Conservation (phyloP, 2,329 filamentous ascomycete species). For the Clonostachys rhizophaga region DNA sequence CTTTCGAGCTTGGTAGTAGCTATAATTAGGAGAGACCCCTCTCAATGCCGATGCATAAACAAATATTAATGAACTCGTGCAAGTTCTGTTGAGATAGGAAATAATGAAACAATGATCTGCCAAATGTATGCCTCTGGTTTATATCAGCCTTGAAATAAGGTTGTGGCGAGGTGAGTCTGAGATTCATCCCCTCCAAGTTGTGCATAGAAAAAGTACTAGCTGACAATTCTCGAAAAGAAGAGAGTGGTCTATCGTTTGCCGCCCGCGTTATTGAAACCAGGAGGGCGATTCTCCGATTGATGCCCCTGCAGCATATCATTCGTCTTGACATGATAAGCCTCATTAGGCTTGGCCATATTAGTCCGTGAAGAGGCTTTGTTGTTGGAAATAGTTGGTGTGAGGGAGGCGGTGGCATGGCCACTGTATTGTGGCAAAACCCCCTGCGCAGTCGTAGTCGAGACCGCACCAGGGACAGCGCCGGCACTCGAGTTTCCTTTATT, state of each 20-base stretch:
- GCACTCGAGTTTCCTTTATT: slow-evolving; percentile 47
- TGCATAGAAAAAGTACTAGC: no score
- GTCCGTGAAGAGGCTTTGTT: slow-evolving; percentile 22
- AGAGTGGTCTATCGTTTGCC: no score
- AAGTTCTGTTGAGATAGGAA: background rate
- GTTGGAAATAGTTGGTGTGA: slow-evolving; percentile 37
- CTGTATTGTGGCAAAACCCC: slow-evolving; percentile 49
- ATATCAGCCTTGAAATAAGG: background rate
- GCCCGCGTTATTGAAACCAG: slow-evolving; percentile 9
- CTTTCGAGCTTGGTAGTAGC: no score
- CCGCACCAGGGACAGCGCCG: slow-evolving; percentile 35
- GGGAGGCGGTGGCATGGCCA: slow-evolving; percentile 46
- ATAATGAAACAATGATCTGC: background rate
- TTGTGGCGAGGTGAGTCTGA: background rate
- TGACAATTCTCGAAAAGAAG: background rate
- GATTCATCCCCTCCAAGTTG: background rate
- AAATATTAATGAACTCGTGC: background rate
- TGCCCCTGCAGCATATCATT: slow-evolving; percentile 8
- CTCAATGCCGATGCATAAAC: background rate
- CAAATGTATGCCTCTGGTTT: background rate
- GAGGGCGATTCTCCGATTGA: slow-evolving; percentile 41
- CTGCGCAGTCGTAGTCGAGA: slow-evolving; percentile 48
- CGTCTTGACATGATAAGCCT: no score
- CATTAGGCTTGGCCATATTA: no score
- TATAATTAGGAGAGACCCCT: no score